Evolutionary conservation across 1,139 yeast genomes (phyloP).

Genomic region (Protomyces inundatus): DNA sequence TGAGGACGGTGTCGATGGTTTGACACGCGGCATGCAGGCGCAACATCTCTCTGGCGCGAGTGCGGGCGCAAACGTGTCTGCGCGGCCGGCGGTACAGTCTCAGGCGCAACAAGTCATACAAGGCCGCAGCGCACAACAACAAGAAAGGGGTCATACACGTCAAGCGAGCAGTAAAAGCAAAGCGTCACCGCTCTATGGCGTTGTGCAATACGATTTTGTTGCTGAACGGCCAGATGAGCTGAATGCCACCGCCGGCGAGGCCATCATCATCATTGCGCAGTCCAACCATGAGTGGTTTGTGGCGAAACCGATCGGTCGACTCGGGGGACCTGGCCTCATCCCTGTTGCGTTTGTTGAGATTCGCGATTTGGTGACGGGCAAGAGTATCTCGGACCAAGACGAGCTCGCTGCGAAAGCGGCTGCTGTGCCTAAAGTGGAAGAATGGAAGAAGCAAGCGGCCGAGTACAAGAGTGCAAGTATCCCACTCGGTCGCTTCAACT

Average conservation of each 20-base stretch:
- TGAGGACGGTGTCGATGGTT: background rate
- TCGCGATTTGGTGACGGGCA: slow-evolving; percentile 65
- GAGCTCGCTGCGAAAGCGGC: slow-evolving; percentile 54
- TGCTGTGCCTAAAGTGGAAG: slow-evolving; percentile 83
- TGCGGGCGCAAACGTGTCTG: background rate
- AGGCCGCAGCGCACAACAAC: slow-evolving; percentile 13
- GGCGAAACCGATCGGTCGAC: slow-evolving; percentile 88
- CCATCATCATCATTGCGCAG: slow-evolving; percentile 88
- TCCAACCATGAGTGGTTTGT: slow-evolving; percentile 96
- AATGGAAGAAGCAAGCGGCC: slow-evolving; percentile 89
- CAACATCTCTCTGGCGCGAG: background rate
- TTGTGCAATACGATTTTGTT: slow-evolving; percentile 70
- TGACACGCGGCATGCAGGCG: background rate
- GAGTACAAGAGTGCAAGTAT: slow-evolving; percentile 88
- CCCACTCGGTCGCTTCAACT: slow-evolving; percentile 55
- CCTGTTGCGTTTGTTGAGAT: slow-evolving; percentile 87
- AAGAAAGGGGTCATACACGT: background rate
- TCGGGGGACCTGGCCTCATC: slow-evolving; percentile 95
- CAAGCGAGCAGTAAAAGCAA: background rate
- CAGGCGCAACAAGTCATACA: background rate
- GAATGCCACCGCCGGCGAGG: slow-evolving; percentile 77
- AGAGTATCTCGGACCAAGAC: slow-evolving; percentile 47
- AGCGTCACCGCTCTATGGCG: slow-evolving; percentile 50
- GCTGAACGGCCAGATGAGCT: slow-evolving; percentile 90
- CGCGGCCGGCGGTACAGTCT: background rate